Evolutionary conservation across 805 yeast genomes (phyloP).

Genomic region (Zygosaccharomyces lentus): DNA sequence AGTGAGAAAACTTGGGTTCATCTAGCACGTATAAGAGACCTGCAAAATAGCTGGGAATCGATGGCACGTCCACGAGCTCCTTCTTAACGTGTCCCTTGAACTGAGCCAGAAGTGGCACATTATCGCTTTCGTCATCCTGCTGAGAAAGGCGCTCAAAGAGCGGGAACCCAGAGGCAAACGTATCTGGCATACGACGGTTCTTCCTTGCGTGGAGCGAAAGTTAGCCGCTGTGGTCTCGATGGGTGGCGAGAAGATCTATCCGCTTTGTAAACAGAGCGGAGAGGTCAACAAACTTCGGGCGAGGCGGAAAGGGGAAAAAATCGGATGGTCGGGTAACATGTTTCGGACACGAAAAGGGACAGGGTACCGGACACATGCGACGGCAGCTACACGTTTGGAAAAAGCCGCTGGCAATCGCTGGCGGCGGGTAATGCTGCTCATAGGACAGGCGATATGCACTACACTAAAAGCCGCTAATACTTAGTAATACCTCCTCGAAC

Average conservation of each 20-base stretch:
- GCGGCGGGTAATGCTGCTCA: too few species aligned
- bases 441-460: too few species aligned
- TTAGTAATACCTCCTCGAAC: too few species aligned
- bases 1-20: not conserved
- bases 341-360: not conserved
- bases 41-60: constrained; percentile 25
- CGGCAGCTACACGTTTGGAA: too few species aligned
- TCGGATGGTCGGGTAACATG: too few species aligned
- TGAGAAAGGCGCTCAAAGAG: constrained; percentile 11
- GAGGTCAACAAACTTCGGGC: not conserved
- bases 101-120: constrained; percentile 18
- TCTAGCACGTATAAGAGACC: constrained; percentile 20
- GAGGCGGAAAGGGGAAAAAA: too few species aligned
- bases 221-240: constrained; percentile 6
- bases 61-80: constrained; percentile 27
- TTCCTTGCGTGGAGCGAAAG: not conserved
- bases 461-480: too few species aligned
- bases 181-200: constrained; percentile 10
- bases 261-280: constrained; percentile 5
- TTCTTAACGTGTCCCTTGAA: constrained; percentile 37
- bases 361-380: too few species aligned
- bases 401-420: too few species aligned
- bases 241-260: constrained; percentile 2
- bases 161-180: constrained; percentile 9
- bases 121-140: constrained; percentile 10